Evolutionary conservation across 1,139 yeast species (phyloP), one percentile per base, ranked within the genome.

Genomic region (Ogataea hybrid): DNA sequence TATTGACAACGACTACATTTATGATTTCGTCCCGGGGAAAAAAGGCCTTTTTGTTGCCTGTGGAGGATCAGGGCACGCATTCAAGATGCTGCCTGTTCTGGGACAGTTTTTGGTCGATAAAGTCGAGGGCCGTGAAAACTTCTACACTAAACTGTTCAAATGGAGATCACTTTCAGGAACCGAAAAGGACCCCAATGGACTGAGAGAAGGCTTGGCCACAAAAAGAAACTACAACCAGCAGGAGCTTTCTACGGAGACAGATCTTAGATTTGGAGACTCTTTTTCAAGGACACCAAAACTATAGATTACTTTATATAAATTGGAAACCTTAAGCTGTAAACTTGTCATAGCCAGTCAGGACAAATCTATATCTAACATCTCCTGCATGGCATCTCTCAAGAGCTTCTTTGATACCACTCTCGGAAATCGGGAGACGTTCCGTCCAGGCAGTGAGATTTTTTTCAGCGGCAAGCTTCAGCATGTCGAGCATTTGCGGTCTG

Each of bases 291-390:
- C 8, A n/a, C 15, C 28, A 25, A 25, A 25, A 25, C 28, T 25
- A n/a, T 25, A 15, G 20, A 25, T 7, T n/a, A 11, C 1, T 11
- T 8, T 20, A 20, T 20, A 20, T 20, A 20, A 6, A 2, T 20
- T 20, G 21, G 8, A 20, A 7, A 20, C 7, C 14, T 25, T 5
- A 25, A 12, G 10, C 28, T 7, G 4, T 10, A 6, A 15, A 28
- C 20, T 37, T 37, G 12, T 37, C 78, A 57, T 68, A 75, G 21
- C 75, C 80, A 41, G 77, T 73, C 54, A 82, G 66, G 8, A 81
- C 81, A 56, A 79, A 74, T 67, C 88, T 76, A 61, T 80, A 83
- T 52, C 75, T 73, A 43, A 78, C 83, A 48, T 80, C 81, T 54
- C 80, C 79, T 20, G 64, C 52, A 41, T 70, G 70, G 48, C 75